These are phyloP conservation scores for Macrophomina pseudophaseolina DNA, from an alignment of 2,329 filamentous ascomycete genomes.

Conservation along the genomic window DNA sequence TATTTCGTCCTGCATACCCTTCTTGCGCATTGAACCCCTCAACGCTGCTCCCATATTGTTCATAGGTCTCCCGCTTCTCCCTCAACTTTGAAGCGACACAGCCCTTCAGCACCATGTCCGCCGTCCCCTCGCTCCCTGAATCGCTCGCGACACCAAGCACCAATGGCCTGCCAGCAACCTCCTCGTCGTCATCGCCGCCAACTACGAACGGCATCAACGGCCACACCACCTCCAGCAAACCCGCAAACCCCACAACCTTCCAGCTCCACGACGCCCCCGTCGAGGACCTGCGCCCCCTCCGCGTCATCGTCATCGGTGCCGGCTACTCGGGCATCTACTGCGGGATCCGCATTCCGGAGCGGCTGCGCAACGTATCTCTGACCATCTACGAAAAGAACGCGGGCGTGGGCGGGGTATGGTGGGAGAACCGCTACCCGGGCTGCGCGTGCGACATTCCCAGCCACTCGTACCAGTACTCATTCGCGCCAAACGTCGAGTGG, in stretches of 20 bases:
- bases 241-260: conserved; percentile 27
- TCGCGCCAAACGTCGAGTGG: conserved; percentile 50
- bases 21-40: neutral
- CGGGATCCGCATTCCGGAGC: conserved; percentile 51
- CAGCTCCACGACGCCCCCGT: conserved; percentile 45
- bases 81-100: neutral
- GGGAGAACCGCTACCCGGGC: conserved; percentile 45
- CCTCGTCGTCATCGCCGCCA: conserved; percentile 3
- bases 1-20: neutral
- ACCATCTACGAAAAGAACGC: conserved; percentile 52
- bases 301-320: conserved; percentile 52
- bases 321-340: conserved; percentile 52
- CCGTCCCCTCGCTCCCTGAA: conserved; percentile 37
- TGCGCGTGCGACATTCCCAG: conserved; percentile 51
- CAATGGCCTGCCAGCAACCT: conserved; percentile 29
- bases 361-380: conserved; percentile 45
- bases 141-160: conserved; percentile 1
- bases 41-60: too few species aligned
- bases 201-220: conserved; percentile 28
- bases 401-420: conserved; percentile 47
- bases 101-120: conserved; percentile 34
- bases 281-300: conserved; percentile 50
- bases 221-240: neutral
- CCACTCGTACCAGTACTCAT: conserved; percentile 51
- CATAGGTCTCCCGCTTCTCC: neutral